Base-by-base conservation (phyloP, 176 grass and related monocot genomes). In the Poa annua region DNA sequence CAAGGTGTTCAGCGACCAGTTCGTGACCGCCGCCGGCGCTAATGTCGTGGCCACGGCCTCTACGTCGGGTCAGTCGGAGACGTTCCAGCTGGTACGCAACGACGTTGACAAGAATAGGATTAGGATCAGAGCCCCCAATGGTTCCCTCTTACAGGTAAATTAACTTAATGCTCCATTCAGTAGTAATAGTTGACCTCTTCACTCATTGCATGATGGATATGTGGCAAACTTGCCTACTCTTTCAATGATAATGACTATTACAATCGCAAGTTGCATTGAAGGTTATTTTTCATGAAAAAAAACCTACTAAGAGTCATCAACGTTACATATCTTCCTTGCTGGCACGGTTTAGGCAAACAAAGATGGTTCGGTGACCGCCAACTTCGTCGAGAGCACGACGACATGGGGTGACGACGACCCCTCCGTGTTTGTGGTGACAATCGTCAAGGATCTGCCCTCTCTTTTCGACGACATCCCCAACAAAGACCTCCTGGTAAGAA, bases 41-140 rank as follows among this genome's bases (percentile, higher is more conserved):
- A 1, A 36, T 17, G 81, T 88, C 12, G 64, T 88, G 5, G 90
- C 86, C 0, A 79, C 73, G 2, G 86, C 90, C 35, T 78, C 83
- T 1, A 4, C 26, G 38, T 83, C 93, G 9, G 54, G 65, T 9
- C 35, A 14, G 51, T 66, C 66, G 4, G 93, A 95, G 90, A 86
- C 48, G 3, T 90, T 95, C 61, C 64, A 90, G 72, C 71, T 95
- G 1, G 50, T 92, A 20, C 80, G 85, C 24, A 71, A 86, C 41
- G 83, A 24, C 0, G 26, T 36, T n/a, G 76, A 92, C 50, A 68
- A 78, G 54, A 90, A 20, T 8, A 50, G 79, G 21, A 86, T 92
- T 8, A 80, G 88, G 35, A 86, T 95, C 17, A 95, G 49, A 85
- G 90, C 93, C 1, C 80, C 79, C 0, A 95, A 95, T 34, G 90